phyloP scores from a whole-genome alignment of 805 yeast genomes.

The Pichia manshurica region DNA sequence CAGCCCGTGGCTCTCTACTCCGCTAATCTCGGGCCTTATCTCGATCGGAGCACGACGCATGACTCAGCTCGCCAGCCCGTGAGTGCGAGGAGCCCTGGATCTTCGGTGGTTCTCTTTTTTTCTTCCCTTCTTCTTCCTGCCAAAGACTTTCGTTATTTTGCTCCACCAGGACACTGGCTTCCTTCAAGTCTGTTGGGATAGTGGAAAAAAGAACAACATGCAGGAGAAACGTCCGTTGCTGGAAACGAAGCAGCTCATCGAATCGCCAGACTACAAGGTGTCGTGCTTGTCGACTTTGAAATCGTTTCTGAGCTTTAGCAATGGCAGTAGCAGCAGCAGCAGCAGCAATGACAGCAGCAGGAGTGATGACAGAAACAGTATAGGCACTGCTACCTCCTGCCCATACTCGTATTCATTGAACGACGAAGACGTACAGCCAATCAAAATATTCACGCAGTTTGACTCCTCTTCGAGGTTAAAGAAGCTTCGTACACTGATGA shows the following conservation, averaged over 20 bases:
- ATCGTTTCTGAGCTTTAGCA: slow-evolving; percentile 5
- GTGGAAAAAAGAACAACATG: not conserved
- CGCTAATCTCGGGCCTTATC: not conserved
- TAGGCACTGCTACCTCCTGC: no score
- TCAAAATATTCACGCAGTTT: slow-evolving; percentile 10
- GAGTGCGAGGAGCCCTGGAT: no score
- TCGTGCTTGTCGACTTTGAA: slow-evolving; percentile 11
- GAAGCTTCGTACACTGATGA: slow-evolving; percentile 41
- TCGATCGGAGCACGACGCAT: not conserved
- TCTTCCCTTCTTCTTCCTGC: no score
- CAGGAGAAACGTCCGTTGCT: no score
- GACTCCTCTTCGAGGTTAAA: slow-evolving; percentile 34
- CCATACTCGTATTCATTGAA: not conserved
- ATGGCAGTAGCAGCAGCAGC: not conserved
- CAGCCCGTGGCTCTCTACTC: not conserved
- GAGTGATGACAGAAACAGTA: not conserved
- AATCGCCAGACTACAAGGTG: slow-evolving; percentile 12
- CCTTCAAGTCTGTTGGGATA: no score
- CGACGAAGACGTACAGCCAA: slow-evolving; percentile 1
- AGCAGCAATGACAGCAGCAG: no score
- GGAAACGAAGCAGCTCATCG: not conserved
- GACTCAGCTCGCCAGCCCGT: not conserved
- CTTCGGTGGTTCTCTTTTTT: no score
- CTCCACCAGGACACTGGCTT: no score
- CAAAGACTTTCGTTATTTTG: no score